Base-by-base conservation (phyloP, 441 rosid species). In the Erodium texanum region DNA sequence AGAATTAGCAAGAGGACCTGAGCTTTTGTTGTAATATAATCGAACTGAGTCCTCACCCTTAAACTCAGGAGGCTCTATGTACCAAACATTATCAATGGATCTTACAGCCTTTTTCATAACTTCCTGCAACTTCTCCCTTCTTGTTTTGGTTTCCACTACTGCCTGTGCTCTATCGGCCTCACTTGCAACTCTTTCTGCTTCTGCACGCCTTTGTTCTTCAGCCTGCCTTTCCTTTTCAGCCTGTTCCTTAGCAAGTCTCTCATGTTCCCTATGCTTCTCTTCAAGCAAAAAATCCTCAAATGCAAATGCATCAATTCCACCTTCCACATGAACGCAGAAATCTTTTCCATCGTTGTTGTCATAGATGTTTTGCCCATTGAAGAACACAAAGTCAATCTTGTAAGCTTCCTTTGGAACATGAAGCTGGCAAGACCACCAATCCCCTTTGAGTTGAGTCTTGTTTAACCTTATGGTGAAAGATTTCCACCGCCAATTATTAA, bases 401-500 rank as follows among this genome's bases (percentile, higher is more conserved):
- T 86, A 93, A 0, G 99, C 93, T 86, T 91, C 95, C 79, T 84
- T 85, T 2, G 97, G 96, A 74, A 88, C 80, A 80, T 86, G 93
- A 75, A 91, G 70, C 67, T 73, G 83, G 73, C 92, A 93, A 69
- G 97, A 87, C 96, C 89, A 88, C 97, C 97, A 93, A 74, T 91
- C 96, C 73, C 86, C 85, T 15, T 76, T 71, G 59, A 89, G 76
- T 70, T 81, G 72, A 68, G 89, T 79, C 81, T 84, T 84, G 71
- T 82, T 85, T 77, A 89, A 80, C 82, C 89, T 88, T 48, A 77
- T 64, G 0, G 92, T 84, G 72, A 93, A 93, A 61, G 92, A 87
- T 71, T 85, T 88, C 93, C 93, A 93, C 77, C 88, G 86, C 99
- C 99, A 91, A 23, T 86, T 89, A 75, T 93, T 93, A 68, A 93